Evolutionary conservation across 768 basidiomycete species (phyloP).

Genomic region (Hydnum rufescens): DNA sequence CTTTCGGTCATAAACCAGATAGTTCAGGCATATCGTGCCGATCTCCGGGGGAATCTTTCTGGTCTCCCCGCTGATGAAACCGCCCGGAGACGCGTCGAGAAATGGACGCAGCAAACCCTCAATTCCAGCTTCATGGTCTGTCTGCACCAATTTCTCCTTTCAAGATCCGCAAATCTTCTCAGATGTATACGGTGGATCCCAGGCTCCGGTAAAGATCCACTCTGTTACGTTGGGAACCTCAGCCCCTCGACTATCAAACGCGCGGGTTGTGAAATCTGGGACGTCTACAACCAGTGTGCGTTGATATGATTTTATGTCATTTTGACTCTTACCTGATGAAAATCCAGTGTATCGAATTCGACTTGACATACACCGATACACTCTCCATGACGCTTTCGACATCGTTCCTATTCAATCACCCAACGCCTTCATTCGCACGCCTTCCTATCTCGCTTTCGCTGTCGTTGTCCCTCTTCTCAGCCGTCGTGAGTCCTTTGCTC

Average conservation of each 20-base stretch:
- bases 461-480: constrained; percentile 45
- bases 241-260: constrained; percentile 60
- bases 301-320: constrained; percentile 16
- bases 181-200: constrained; percentile 1
- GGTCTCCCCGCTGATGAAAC: constrained; percentile 69
- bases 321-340: not conserved
- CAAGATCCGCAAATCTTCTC: constrained; percentile 3
- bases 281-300: constrained; percentile 11
- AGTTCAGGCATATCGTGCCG: constrained; percentile 52
- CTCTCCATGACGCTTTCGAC: constrained; percentile 68
- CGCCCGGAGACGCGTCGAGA: constrained; percentile 59
- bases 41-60: constrained; percentile 46
- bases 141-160: constrained; percentile 6
- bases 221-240: constrained; percentile 64
- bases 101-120: constrained; percentile 58
- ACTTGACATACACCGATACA: constrained; percentile 66
- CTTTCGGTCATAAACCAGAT: constrained; percentile 25
- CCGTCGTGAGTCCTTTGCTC: constrained; percentile 1
- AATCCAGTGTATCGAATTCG: constrained; percentile 56
- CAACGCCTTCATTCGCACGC: constrained; percentile 59
- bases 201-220: constrained; percentile 79
- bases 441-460: constrained; percentile 67
- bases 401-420: constrained; percentile 72
- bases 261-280: constrained; percentile 28
- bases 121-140: constrained; percentile 49